Percentiles rank a stretch among this genome's conserved stretches.
phyloP scores from a whole-genome alignment of 2,329 filamentous ascomycete species.

The Ophiostoma novo-ulmi region DNA sequence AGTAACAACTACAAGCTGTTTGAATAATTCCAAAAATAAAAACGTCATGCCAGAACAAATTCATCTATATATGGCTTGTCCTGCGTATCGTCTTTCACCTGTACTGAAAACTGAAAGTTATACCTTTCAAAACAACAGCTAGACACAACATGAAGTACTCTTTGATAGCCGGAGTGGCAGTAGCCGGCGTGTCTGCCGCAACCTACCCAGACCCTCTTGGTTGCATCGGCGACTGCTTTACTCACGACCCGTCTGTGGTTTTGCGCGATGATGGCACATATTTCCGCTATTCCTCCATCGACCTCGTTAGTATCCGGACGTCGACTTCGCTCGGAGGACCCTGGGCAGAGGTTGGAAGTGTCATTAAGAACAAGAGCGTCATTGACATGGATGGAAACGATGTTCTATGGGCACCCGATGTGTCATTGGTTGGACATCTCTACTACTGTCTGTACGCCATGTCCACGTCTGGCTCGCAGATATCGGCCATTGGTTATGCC shows the following conservation, averaged over 20 bases:
- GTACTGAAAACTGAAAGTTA: background rate
- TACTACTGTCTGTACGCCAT: conserved; percentile 47
- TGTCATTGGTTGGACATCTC: conserved; percentile 48
- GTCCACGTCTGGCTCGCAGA: conserved; percentile 54
- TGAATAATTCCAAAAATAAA: background rate
- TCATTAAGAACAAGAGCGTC: conserved; percentile 36
- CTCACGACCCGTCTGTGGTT: conserved; percentile 39
- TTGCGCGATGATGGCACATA: conserved; percentile 39
- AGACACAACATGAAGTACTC: background rate
- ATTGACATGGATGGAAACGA: conserved; percentile 40
- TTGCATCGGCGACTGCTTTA: conserved; percentile 36
- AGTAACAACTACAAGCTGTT: background rate
- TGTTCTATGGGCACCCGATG: conserved; percentile 38
- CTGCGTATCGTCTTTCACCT: background rate
- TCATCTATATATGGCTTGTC: background rate
- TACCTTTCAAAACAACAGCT: background rate
- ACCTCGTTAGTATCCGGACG: conserved; percentile 39
- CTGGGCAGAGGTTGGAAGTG: conserved; percentile 42
- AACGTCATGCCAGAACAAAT: background rate
- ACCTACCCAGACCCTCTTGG: conserved; percentile 28
- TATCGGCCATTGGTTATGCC: conserved; percentile 36
- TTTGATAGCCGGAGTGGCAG: background rate
- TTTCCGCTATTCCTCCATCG: conserved; percentile 42
- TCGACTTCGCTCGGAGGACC: conserved; percentile 36
- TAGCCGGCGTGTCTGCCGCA: background rate